A percentile compares a stretch with the other conserved stretches of the same genome.
Evolutionary conservation across 495 filamentous ascomycete species (phyloP).

Genomic region (Hypoxylon fuscum): DNA sequence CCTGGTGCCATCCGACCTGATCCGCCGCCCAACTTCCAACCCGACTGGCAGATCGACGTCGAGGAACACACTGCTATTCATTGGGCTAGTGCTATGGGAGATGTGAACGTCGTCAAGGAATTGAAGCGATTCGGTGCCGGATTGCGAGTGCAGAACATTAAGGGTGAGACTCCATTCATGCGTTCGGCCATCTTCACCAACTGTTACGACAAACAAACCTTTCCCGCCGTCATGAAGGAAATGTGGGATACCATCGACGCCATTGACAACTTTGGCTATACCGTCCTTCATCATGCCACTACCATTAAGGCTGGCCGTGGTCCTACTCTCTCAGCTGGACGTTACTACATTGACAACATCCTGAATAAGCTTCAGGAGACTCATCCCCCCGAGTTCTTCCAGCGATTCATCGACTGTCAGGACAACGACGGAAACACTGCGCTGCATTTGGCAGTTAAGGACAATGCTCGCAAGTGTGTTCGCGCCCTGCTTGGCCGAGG

Average conservation of each 20-base stretch:
- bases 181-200: constrained; percentile 96
- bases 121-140: constrained; percentile 79
- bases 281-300: constrained; percentile 91
- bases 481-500: constrained; percentile 73
- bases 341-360: constrained; percentile 93
- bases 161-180: constrained; percentile 94
- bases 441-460: constrained; percentile 83
- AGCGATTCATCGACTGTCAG: constrained; percentile 72
- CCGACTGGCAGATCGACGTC: constrained; percentile 88
- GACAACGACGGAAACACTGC: constrained; percentile 90
- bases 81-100: constrained; percentile 98
- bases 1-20: constrained; percentile 73
- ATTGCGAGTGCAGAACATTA: constrained; percentile 70
- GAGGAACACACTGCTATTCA: constrained; percentile 90
- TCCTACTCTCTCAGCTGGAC: constrained; percentile 80
- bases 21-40: constrained; percentile 82
- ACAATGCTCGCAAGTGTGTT: constrained; percentile 77
- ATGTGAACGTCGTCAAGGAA: constrained; percentile 87
- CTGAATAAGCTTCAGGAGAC: constrained; percentile 81
- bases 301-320: constrained; percentile 77
- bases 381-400: constrained; percentile 71
- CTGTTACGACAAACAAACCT: constrained; percentile 88
- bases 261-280: constrained; percentile 78
- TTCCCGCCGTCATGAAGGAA: constrained; percentile 80
- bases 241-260: constrained; percentile 78